phyloP scores from a whole-genome alignment of 2,329 filamentous ascomycete species.

The Xylaria sp. region DNA sequence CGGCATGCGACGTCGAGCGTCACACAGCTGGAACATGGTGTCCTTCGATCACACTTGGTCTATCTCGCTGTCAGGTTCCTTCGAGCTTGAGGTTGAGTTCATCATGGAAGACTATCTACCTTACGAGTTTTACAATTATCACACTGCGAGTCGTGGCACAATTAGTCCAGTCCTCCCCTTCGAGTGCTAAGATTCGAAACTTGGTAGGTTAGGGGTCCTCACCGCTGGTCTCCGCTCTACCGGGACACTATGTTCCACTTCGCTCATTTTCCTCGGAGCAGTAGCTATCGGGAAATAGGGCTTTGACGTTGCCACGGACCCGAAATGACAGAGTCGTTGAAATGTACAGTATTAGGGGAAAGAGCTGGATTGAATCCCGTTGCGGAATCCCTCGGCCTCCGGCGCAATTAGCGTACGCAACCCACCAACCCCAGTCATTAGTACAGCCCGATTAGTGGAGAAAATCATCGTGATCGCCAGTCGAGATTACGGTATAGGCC shows the following conservation, averaged over 20 bases:
- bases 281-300: background rate
- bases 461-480: conserved; percentile 6
- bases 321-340: background rate
- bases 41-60: conserved; percentile 48
- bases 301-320: background rate
- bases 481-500: background rate
- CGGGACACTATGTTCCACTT: conserved; percentile 36
- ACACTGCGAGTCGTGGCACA: conserved; percentile 36
- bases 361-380: background rate
- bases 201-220: conserved; percentile 26
- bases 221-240: conserved; percentile 44
- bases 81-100: background rate
- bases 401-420: conserved; percentile 23
- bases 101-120: conserved; percentile 29
- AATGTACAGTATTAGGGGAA: background rate
- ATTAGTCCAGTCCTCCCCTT: background rate
- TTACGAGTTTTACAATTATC: conserved; percentile 47
- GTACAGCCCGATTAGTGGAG: conserved; percentile 22
- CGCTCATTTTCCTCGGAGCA: conserved; percentile 30
- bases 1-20: conserved; percentile 46
- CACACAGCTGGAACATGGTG: conserved; percentile 48
- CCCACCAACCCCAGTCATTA: background rate
- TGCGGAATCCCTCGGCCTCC: conserved; percentile 40
- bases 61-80: conserved; percentile 21
- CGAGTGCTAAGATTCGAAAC: background rate